Base-by-base conservation (phyloP, 1,284 basidiomycete species). In the Microbotryum silenes-acaulis region DNA sequence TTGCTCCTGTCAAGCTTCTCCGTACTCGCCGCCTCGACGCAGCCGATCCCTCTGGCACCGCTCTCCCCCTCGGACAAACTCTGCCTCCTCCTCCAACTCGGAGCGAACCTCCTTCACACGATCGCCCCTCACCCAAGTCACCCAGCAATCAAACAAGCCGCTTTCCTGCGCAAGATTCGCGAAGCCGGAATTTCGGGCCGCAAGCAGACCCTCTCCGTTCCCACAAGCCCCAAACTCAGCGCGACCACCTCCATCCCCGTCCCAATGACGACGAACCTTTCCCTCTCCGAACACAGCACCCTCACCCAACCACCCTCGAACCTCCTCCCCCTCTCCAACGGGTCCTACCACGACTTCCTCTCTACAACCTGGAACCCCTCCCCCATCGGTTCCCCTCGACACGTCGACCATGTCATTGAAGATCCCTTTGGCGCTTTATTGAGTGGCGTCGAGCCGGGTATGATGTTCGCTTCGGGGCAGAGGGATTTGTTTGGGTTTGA, bases 101-200 rank as follows among this genome's bases (percentile, higher is more conserved):
- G 65, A 47, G 67, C 67, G 50, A 61, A 67, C 47, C 54, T 66
- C 25, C 63, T 69, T 48, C 61, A 67, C 49, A 59, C 67, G 14
- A 60, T 69, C 56, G 54, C 67, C 4, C 67, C 67, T 4, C 63
- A 58, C 37, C 44, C 46, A 12, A 29, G 56, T 16, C 67, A 69
- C 54, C 68, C 68, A 0, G 48, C 61, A 2, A 51, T 58, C n/a
- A 57, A 62, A 20, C 68, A 69, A 49, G 68, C 68, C 3, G 63
- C 63, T 4, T 69, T 64, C 56, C 60, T 69, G 6, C 63, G 66
- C 47, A 58, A 63, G 25, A 62, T 69, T 16, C 56, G 62, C 45
- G 64, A 66, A 25, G 63, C 66, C 1, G 66, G 64, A 6, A 59
- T 66, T 20, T 57, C 54, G 27, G 67, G 67, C 1, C 51, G 67